Percentiles rank a stretch among this genome's conserved stretches.
phyloP scores from a whole-genome alignment of 495 filamentous ascomycete genomes.

The Parathielavia hyrcaniae region DNA sequence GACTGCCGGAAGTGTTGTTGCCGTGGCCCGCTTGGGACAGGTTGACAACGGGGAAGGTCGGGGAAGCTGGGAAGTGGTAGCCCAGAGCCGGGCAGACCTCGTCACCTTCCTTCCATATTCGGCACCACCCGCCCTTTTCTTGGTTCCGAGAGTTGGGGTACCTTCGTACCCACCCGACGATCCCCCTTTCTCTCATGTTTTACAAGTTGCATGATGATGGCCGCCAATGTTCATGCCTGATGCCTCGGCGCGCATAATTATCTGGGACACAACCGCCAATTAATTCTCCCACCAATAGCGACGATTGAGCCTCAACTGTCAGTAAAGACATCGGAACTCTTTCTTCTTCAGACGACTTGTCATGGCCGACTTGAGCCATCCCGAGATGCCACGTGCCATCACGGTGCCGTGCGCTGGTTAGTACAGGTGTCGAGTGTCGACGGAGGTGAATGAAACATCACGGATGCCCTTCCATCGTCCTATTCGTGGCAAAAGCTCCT shows the following conservation, averaged over 20 bases:
- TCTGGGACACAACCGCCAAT: neutral
- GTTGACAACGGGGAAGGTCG: too few species aligned
- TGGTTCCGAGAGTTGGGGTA: neutral
- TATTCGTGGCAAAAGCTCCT: neutral
- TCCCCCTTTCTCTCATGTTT: neutral
- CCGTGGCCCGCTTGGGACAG: constrained; percentile 2
- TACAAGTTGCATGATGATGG: neutral
- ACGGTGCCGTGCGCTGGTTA: too few species aligned
- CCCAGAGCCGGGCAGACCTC: neutral
- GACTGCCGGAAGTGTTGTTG: neutral
- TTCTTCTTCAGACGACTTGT: neutral
- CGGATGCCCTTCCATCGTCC: neutral
- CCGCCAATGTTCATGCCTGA: neutral
- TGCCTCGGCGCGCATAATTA: neutral
- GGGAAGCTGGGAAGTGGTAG: neutral
- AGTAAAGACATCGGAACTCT: neutral
- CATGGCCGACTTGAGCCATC: neutral
- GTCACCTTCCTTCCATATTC: neutral
- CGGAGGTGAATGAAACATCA: too few species aligned
- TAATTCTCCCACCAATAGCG: constrained; percentile 8
- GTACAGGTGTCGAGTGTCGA: too few species aligned
- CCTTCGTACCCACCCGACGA: too few species aligned
- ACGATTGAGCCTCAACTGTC: neutral
- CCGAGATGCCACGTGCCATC: too few species aligned
- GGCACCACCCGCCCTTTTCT: neutral